phyloP scores from a whole-genome alignment of 208 protist genomes.

The Dictyostelium gargantuum region DNA sequence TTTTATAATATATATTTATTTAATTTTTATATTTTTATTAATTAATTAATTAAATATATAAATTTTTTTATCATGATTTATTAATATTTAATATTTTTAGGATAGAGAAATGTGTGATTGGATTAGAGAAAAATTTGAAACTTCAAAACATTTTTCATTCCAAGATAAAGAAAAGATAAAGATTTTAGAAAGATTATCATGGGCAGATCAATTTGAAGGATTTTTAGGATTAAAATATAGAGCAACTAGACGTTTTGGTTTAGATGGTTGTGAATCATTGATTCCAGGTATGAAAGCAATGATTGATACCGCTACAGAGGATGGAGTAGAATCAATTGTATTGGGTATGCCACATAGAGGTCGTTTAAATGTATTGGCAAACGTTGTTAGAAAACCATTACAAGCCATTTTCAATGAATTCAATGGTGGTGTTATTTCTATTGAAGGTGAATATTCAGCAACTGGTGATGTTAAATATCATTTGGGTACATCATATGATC shows the following conservation, averaged over 20 bases:
- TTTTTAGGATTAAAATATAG: slow-evolving; percentile 85
- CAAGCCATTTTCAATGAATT: slow-evolving; percentile 88
- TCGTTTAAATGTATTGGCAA: slow-evolving; percentile 96
- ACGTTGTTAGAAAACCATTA: slow-evolving; percentile 96
- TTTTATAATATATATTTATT: too few relatives aligned
- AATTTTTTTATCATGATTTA: neutral
- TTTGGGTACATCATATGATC: slow-evolving; percentile 90
- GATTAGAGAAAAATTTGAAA: slow-evolving; percentile 92
- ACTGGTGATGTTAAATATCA: slow-evolving; percentile 99
- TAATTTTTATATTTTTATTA: neutral
- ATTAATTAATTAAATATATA: neutral
- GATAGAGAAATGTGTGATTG: slow-evolving; percentile 90
- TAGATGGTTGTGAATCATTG: slow-evolving; percentile 90
- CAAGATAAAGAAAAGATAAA: slow-evolving; percentile 90
- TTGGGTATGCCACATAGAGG: slow-evolving; percentile 99
- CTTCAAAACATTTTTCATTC: slow-evolving; percentile 70
- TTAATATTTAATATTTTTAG: neutral
- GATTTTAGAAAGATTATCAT: slow-evolving; percentile 91
- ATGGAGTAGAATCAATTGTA: slow-evolving; percentile 94
- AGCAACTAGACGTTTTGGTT: slow-evolving; percentile 70
- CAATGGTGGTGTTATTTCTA: slow-evolving; percentile 55
- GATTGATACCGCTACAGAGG: slow-evolving; percentile 88
- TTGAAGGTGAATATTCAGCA: slow-evolving; percentile 87
- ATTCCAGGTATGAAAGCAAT: slow-evolving; percentile 95
- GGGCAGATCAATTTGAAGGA: slow-evolving; percentile 93